These are phyloP conservation scores for Galerina marginata DNA, from an alignment of 768 basidiomycete species.

Conservation along the genomic window DNA sequence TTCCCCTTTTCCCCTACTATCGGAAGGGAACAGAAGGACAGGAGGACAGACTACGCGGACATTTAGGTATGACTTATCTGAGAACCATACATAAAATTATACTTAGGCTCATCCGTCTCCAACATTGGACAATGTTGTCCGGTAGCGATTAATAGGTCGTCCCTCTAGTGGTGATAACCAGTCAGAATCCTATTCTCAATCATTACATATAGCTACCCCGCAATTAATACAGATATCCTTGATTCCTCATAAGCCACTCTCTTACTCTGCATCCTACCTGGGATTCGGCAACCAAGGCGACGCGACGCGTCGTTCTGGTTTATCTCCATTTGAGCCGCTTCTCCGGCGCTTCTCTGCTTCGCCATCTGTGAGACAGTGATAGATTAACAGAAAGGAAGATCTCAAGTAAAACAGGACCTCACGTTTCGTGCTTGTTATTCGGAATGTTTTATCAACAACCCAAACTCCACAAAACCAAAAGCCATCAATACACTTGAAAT, in stretches of 20 bases:
- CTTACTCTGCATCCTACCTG: background rate
- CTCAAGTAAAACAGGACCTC: background rate
- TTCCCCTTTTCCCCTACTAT: no score
- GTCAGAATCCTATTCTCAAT: no score
- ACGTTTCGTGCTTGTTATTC: constrained; percentile 3
- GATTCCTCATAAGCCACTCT: background rate
- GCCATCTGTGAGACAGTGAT: background rate
- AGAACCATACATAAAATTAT: no score
- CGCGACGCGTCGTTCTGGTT: background rate
- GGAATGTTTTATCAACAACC: constrained; percentile 1
- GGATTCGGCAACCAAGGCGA: constrained; percentile 13
- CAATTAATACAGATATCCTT: background rate
- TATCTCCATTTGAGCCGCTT: constrained; percentile 16
- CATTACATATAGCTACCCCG: background rate
- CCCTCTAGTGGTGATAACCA: no score
- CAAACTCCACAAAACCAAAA: background rate
- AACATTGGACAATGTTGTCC: background rate
- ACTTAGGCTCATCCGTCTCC: constrained; percentile 5
- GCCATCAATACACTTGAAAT: background rate
- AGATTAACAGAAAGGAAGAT: background rate
- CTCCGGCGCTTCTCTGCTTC: constrained; percentile 13
- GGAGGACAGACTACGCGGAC: no score
- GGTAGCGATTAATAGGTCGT: background rate
- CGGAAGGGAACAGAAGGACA: no score
- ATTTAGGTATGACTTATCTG: no score